Percentiles rank a stretch among this genome's conserved stretches.
phyloP scores from a whole-genome alignment of 352 stramenopile species.

The Peronospora farinosa region DNA sequence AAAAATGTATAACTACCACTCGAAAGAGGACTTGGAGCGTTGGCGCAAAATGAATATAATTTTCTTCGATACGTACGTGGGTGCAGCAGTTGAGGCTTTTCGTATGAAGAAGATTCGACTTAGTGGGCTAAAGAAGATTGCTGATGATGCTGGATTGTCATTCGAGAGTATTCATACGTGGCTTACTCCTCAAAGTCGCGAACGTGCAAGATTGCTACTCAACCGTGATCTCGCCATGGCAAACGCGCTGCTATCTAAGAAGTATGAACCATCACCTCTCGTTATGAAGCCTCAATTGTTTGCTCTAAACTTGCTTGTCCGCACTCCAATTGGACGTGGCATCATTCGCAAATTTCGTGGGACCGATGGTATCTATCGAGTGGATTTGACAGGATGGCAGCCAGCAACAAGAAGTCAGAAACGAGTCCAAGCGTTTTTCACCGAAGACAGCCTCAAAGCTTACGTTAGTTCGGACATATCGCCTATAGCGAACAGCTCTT shows the following conservation, averaged over 20 bases:
- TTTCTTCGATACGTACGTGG: slow-evolving; percentile 89
- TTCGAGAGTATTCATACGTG: slow-evolving; percentile 60
- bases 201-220: slow-evolving; percentile 49
- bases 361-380: slow-evolving; percentile 74
- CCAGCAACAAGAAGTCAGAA: slow-evolving; percentile 26
- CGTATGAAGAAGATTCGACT: slow-evolving; percentile 68
- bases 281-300: slow-evolving; percentile 63
- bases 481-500: slow-evolving; percentile 34
- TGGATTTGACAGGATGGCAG: slow-evolving; percentile 69
- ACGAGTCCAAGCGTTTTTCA: slow-evolving; percentile 47
- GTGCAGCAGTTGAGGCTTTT: slow-evolving; percentile 71
- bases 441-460: slow-evolving; percentile 45
- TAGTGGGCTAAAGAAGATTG: slow-evolving; percentile 62
- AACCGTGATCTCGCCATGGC: slow-evolving; percentile 59
- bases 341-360: slow-evolving; percentile 68
- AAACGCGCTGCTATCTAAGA: slow-evolving; percentile 53
- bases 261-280: slow-evolving; percentile 28
- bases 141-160: slow-evolving; percentile 37
- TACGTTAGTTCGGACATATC: slow-evolving; percentile 36
- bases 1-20: slow-evolving; percentile 78
- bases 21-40: slow-evolving; percentile 58
- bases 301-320: slow-evolving; percentile 46
- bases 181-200: slow-evolving; percentile 49
- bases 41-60: slow-evolving; percentile 86
- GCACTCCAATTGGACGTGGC: slow-evolving; percentile 54